These are phyloP conservation scores for Platanthera guangdongensis DNA, from an alignment of 106 monocot genomes.

Conservation along the genomic window DNA sequence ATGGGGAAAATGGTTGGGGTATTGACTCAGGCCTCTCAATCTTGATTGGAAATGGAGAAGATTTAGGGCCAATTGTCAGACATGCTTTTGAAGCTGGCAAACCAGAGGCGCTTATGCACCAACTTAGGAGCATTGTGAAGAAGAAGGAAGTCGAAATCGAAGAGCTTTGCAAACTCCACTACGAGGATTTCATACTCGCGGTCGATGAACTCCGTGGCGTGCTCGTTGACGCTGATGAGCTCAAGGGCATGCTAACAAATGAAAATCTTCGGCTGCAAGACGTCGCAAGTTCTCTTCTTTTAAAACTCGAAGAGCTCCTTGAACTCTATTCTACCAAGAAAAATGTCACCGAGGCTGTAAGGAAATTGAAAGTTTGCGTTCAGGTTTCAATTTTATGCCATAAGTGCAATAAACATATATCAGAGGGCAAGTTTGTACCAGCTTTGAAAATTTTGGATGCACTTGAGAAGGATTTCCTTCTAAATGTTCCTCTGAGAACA, in stretches of 20 bases:
- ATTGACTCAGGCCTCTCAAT: constrained; percentile 32
- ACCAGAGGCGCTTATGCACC: constrained; percentile 48
- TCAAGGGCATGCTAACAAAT: constrained; percentile 31
- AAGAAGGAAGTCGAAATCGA: constrained; percentile 70
- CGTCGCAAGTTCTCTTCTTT: constrained; percentile 39
- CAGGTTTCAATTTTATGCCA: constrained; percentile 32
- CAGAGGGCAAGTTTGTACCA: constrained; percentile 28
- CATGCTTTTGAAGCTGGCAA: constrained; percentile 55
- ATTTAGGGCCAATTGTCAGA: constrained; percentile 40
- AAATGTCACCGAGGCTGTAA: constrained; percentile 31
- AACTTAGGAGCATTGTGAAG: constrained; percentile 44
- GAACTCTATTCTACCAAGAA: constrained; percentile 44
- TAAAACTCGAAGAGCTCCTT: constrained; percentile 51
- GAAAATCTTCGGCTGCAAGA: constrained; percentile 48
- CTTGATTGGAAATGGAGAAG: constrained; percentile 48
- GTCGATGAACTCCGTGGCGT: constrained; percentile 72
- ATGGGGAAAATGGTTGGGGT: constrained; percentile 20
- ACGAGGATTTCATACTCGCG: constrained; percentile 59
- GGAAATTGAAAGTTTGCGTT: constrained; percentile 25
- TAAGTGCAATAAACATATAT: constrained; percentile 39
- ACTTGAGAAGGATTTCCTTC: constrained; percentile 37
- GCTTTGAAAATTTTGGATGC: constrained; percentile 42
- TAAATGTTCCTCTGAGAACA: constrained; percentile 26
- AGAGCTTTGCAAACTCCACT: constrained; percentile 62
- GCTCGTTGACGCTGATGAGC: constrained; percentile 56